Conservation (phyloP, 305 asterid genomes). For the Fraxinus velutina region DNA sequence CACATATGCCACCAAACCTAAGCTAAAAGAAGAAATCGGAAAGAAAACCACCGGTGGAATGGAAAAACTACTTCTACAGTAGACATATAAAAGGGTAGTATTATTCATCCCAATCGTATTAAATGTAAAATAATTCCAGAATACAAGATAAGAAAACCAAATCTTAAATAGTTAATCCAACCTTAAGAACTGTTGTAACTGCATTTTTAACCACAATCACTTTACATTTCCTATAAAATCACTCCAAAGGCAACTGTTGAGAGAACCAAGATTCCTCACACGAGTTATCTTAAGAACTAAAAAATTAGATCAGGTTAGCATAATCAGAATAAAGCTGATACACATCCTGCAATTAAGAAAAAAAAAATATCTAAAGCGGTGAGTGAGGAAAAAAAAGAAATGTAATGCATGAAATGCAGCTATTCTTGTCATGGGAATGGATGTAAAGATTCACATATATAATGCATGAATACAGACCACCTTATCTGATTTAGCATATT, state of each 20-base stretch:
- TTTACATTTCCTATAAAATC: neutral
- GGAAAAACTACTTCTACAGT: neutral
- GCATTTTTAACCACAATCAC: neutral
- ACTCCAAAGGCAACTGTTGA: neutral
- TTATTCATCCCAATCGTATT: neutral
- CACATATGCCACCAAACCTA: neutral
- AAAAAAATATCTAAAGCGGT: neutral
- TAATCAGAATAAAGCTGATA: neutral
- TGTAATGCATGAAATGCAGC: neutral
- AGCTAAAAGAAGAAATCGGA: neutral
- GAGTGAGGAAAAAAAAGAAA: slow-evolving; percentile 1
- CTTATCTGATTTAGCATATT: neutral
- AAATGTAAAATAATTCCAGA: neutral
- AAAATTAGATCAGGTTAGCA: neutral
- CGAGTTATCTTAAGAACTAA: neutral
- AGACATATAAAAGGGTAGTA: neutral
- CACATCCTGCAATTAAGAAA: neutral
- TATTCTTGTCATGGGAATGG: neutral
- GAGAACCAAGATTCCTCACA: neutral
- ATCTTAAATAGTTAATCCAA: slow-evolving; percentile 10
- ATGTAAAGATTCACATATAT: neutral
- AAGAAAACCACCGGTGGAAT: neutral
- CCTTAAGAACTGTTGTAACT: neutral
- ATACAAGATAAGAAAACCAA: neutral
- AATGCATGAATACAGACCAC: neutral